These are phyloP conservation scores for Galerina sulciceps DNA, from an alignment of 768 basidiomycete species.

Conservation along the genomic window DNA sequence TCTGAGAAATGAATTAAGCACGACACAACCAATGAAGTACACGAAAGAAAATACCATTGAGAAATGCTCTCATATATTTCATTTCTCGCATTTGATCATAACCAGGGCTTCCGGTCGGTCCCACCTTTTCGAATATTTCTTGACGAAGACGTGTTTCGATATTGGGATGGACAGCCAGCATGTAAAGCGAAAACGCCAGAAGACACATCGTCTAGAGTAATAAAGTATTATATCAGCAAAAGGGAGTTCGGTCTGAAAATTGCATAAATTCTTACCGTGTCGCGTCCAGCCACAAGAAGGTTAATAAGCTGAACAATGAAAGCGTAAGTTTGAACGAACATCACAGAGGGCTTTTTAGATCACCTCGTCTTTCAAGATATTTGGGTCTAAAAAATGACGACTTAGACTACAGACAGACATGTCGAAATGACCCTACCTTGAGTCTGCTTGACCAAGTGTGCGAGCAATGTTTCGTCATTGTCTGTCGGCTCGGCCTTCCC, in stretches of 20 bases:
- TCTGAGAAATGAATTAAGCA: conserved; percentile 27
- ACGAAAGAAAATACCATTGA: conserved; percentile 27
- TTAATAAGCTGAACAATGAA: conserved; percentile 41
- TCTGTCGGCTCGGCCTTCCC: conserved; percentile 5
- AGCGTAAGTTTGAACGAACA: background rate
- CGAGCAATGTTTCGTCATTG: conserved; percentile 44
- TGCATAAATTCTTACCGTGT: conserved; percentile 40
- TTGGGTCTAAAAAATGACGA: conserved; percentile 6
- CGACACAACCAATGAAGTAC: background rate
- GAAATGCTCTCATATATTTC: conserved; percentile 38
- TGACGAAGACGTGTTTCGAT: conserved; percentile 39
- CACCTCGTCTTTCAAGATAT: conserved; percentile 22
- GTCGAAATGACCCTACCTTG: conserved; percentile 37
- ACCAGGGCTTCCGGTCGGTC: conserved; percentile 37
- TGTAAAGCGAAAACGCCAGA: conserved; percentile 46
- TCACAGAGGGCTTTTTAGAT: background rate
- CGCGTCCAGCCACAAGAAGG: conserved; percentile 52
- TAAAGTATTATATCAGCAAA: background rate
- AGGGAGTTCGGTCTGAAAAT: too few relatives aligned
- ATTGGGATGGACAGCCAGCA: conserved; percentile 44
- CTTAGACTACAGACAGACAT: background rate
- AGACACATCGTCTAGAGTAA: conserved; percentile 38
- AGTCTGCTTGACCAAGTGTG: conserved; percentile 50
- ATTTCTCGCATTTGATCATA: conserved; percentile 50
- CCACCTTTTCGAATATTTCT: conserved; percentile 44